Evolutionary conservation across 2,329 filamentous ascomycete genomes (phyloP), one percentile per base, ranked within the genome.

Genomic region (Colletotrichum siamense): DNA sequence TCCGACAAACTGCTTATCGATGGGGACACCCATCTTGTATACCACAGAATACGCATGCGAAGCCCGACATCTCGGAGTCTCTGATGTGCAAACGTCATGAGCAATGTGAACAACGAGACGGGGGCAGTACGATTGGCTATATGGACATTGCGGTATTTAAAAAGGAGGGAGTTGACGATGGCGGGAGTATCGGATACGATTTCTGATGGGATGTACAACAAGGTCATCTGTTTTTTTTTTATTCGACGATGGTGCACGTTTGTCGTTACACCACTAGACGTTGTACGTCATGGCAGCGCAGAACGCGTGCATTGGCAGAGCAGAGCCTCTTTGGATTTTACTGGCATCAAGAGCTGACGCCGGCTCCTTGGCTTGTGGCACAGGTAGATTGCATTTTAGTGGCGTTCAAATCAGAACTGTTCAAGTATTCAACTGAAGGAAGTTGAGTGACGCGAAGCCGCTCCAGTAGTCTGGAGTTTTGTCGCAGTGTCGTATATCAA

Each of bases 11-110:
- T 66, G 64, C 65, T 74, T 74, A 65, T 65, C 64, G 34, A 76
- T 69, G 52, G 74, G 59, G 52, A 18, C 8, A 34, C 71, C 70
- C 49, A 61, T 76, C 74, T 74, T 74, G 64, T 73, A 76, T 52
- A 69, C 71, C 70, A 76, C 71, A 76, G 55, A 69, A 76, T 22
- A 69, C 65, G 70, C 59, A 76, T 65, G 59, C 70, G 28, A 69
- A 74, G 65, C 64, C 26, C 28, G 49, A 8, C 52, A 28, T 55
- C 34, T 69, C 34, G 64, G 70, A 52, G 44, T 63, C 63, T 70
- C 62, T 64, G 69, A 73, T 67, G 73, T 64, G n/a, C 34, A 57
- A 30, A 57, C 63, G 39, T 76, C 73, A 73, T 59, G 64, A 73
- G 49, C 70, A 36, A 67, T 69, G 66, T 61, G 74, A 76, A 65